Evolutionary conservation across 345 rosid species (phyloP).

Genomic region (Fremontodendron californicum): DNA sequence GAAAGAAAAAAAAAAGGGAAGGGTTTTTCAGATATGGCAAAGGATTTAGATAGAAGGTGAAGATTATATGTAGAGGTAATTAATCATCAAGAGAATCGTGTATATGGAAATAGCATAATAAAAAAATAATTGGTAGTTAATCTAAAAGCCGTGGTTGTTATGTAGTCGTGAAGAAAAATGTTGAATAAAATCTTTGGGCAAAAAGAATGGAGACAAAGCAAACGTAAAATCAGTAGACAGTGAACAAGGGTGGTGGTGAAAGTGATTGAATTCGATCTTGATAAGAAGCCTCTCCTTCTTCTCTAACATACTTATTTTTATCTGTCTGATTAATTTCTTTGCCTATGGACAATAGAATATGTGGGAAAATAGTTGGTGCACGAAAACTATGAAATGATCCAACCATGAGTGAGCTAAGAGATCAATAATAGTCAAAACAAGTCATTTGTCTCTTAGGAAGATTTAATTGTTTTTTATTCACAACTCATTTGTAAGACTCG

Average conservation of each 20-base stretch:
- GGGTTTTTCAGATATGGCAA: neutral
- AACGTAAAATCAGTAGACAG: neutral
- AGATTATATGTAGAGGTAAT: neutral
- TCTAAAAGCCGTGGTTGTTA: constrained; percentile 26
- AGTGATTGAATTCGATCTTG: constrained; percentile 1
- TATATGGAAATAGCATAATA: neutral
- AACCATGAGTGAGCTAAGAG: neutral
- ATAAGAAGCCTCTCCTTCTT: neutral
- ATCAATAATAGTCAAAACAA: neutral
- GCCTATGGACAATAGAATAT: neutral
- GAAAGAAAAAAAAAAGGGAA: neutral
- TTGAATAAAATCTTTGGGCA: neutral
- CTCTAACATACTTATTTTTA: no score
- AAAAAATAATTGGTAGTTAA: constrained; percentile 4
- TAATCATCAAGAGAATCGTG: neutral
- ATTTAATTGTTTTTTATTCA: neutral
- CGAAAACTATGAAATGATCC: neutral
- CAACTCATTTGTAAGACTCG: neutral
- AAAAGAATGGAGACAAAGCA: neutral
- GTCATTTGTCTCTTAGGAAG: neutral
- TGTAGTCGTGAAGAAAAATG: neutral
- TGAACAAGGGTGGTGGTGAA: neutral
- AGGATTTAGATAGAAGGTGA: neutral
- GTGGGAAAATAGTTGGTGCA: neutral
- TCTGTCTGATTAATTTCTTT: neutral